A percentile compares a stretch with the other conserved stretches of the same genome.
These are phyloP conservation scores for Vitis cinerea DNA, from an alignment of 164 flowering plant species.

Conservation along the genomic window DNA sequence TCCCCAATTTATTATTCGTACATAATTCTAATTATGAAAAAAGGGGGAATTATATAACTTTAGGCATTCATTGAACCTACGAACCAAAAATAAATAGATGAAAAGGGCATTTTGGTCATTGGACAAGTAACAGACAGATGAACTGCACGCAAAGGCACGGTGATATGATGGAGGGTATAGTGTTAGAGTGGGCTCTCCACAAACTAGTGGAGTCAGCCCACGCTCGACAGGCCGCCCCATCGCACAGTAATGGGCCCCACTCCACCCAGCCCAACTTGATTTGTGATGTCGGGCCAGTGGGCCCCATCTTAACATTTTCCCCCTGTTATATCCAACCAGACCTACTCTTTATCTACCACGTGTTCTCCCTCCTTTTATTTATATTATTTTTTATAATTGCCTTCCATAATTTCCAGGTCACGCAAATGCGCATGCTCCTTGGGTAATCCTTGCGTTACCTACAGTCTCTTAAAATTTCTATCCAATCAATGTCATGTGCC, in stretches of 20 bases:
- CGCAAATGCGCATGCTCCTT: too few relatives aligned
- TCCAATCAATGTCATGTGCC: too few relatives aligned
- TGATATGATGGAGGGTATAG: slow-evolving; percentile 15
- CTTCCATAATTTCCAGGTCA: too few relatives aligned
- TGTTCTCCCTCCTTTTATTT: not conserved
- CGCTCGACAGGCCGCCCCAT: slow-evolving; percentile 25
- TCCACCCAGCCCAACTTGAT: too few relatives aligned
- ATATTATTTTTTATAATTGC: too few relatives aligned
- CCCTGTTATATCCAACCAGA: not conserved
- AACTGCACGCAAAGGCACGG: slow-evolving; percentile 24
- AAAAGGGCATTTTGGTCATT: not conserved
- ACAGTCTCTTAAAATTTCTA: too few relatives aligned
- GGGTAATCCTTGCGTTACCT: too few relatives aligned
- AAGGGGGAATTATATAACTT: too few relatives aligned
- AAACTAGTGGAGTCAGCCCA: slow-evolving; percentile 52
- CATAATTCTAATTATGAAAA: too few relatives aligned
- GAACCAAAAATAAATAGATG: not conserved
- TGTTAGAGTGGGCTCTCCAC: slow-evolving; percentile 49
- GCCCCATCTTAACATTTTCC: not conserved
- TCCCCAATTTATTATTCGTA: too few relatives aligned
- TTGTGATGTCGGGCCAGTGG: not conserved
- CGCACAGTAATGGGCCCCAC: slow-evolving; percentile 12
- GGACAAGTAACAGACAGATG: not conserved
- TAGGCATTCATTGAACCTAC: not conserved
- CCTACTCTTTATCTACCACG: too few relatives aligned